These are phyloP conservation scores for Sarocladiaceae sp. DNA, from an alignment of 2,329 filamentous ascomycete genomes.

Conservation along the genomic window DNA sequence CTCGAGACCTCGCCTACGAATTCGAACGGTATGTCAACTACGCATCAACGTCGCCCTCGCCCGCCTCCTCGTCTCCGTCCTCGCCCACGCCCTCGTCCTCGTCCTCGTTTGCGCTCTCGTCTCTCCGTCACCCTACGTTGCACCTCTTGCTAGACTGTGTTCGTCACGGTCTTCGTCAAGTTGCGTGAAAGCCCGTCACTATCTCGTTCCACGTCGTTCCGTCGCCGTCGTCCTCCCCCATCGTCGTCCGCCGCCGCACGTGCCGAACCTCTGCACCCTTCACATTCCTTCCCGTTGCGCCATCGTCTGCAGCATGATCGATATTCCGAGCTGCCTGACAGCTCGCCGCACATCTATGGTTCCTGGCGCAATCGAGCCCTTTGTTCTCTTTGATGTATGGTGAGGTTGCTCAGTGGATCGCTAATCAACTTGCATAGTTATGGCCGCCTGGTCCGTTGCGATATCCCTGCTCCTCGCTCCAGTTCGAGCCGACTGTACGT, in stretches of 20 bases:
- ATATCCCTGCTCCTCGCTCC: conserved; percentile 93
- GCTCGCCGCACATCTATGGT: conserved; percentile 3
- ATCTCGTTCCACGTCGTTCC: conserved; percentile 7
- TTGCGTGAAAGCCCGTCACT: conserved; percentile 6
- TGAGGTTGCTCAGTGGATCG: conserved; percentile 42
- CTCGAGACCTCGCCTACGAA: conserved; percentile 98
- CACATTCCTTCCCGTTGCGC: not conserved
- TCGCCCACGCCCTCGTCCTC: conserved; percentile 25
- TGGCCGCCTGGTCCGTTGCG: conserved; percentile 94
- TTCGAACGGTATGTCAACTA: conserved; percentile 96
- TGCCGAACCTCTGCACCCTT: not conserved
- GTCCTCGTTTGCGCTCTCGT: conserved; percentile 16
- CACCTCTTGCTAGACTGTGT: conserved; percentile 11
- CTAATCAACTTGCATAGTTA: conserved; percentile 54
- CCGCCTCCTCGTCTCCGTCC: conserved; percentile 29
- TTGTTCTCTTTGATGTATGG: conserved; percentile 17
- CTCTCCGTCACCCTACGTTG: conserved; percentile 21
- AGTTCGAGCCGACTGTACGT: conserved; percentile 93
- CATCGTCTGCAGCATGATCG: conserved; percentile 2
- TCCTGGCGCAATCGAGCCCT: conserved; percentile 9
- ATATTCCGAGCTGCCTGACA: conserved; percentile 9
- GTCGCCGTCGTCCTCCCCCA: conserved; percentile 9
- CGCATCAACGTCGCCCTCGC: conserved; percentile 23
- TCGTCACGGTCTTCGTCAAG: not conserved
- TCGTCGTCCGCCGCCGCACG: conserved; percentile 8